phyloP scores from a whole-genome alignment of 768 basidiomycete species.

The Macrocybe gigantea region DNA sequence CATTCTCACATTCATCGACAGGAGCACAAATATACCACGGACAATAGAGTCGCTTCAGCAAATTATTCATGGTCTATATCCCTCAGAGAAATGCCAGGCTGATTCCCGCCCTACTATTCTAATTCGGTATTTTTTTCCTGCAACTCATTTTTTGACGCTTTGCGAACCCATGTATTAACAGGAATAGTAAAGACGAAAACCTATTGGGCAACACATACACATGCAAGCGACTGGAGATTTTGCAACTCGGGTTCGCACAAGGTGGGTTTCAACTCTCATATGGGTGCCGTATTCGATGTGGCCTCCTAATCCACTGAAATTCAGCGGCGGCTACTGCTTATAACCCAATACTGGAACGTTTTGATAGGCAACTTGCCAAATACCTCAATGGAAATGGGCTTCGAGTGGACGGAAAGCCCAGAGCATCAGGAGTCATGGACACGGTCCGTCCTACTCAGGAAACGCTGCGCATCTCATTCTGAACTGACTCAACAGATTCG shows the following conservation, averaged over 20 bases:
- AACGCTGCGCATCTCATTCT: background rate
- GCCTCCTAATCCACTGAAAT: background rate
- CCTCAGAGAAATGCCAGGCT: conserved; percentile 38
- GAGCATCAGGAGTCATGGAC: conserved; percentile 71
- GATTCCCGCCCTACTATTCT: conserved; percentile 44
- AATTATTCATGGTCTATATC: conserved; percentile 70
- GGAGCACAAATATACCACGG: conserved; percentile 72
- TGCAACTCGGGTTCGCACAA: conserved; percentile 59
- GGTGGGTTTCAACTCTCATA: conserved; percentile 27
- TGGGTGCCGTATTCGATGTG: background rate
- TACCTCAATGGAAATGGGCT: conserved; percentile 65
- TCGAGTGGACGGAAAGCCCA: conserved; percentile 69
- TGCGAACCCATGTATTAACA: conserved; percentile 15
- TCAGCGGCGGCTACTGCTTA: conserved; percentile 60
- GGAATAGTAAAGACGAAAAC: conserved; percentile 68
- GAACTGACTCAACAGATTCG: conserved; percentile 37
- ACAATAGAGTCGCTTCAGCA: conserved; percentile 74
- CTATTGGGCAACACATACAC: conserved; percentile 62
- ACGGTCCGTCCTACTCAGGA: conserved; percentile 35
- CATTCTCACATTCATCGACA: conserved; percentile 13
- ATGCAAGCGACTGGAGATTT: conserved; percentile 60
- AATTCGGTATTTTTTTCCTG: conserved; percentile 38
- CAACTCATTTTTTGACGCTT: background rate
- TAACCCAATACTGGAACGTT: conserved; percentile 52
- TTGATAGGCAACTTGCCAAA: conserved; percentile 65